Percentiles rank a stretch among this genome's conserved stretches.
These are phyloP conservation scores for Neurospora crassa DNA, from an alignment of 2,329 filamentous ascomycete species.

Conservation along the genomic window DNA sequence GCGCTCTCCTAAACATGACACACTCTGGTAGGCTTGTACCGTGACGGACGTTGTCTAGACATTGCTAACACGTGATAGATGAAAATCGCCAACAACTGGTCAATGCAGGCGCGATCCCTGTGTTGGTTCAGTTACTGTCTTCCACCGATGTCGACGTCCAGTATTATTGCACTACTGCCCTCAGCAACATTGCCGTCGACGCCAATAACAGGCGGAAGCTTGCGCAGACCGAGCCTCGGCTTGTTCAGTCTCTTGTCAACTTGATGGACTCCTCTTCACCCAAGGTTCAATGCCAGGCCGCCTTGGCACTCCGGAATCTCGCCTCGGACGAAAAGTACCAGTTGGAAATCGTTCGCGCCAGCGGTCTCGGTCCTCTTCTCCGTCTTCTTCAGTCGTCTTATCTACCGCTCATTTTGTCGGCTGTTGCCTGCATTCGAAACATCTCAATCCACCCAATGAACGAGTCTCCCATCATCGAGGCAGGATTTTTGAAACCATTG, in stretches of 20 bases:
- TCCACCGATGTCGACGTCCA: conserved; percentile 95
- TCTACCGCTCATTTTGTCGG: conserved; percentile 87
- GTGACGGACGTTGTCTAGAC: background rate
- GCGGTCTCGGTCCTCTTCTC: conserved; percentile 75
- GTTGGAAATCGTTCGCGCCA: conserved; percentile 87
- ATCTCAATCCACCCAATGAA: conserved; percentile 98
- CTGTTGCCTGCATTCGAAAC: conserved; percentile 95
- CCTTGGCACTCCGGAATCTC: conserved; percentile 84
- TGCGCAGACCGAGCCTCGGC: conserved; percentile 78
- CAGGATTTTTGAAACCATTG: conserved; percentile 85
- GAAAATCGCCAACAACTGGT: conserved; percentile 97
- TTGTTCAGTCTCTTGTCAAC: conserved; percentile 89
- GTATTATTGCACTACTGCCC: conserved; percentile 97
- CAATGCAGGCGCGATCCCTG: conserved; percentile 93
- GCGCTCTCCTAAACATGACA: conserved; percentile 96
- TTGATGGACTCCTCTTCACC: conserved; percentile 96
- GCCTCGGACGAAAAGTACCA: conserved; percentile 99
- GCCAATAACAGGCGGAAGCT: conserved; percentile 82
- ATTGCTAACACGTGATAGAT: conserved; percentile 42
- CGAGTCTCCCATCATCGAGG: conserved; percentile 97
- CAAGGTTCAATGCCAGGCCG: conserved; percentile 96
- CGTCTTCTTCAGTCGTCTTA: conserved; percentile 91
- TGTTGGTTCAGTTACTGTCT: conserved; percentile 87
- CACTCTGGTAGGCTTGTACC: conserved; percentile 65
- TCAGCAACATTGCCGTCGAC: conserved; percentile 98